Evolutionary conservation across 768 basidiomycete genomes (phyloP), one percentile per base, ranked within the genome.

Genomic region (Rhodotorula kratochvilovae): DNA sequence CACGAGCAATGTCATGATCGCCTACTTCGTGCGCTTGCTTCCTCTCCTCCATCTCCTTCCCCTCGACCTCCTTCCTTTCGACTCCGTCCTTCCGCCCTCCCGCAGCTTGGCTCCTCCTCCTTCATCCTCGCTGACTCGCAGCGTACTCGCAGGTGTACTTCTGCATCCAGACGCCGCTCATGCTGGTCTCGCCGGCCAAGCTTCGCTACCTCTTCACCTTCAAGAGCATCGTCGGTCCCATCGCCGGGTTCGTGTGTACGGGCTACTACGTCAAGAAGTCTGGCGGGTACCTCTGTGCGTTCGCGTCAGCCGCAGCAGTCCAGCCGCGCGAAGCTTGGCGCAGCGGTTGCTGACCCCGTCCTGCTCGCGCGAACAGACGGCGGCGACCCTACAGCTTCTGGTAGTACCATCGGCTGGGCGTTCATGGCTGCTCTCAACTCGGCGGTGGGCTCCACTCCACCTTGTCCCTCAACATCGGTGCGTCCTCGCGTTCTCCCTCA

Each of bases 401-500:
- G 27, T 27, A 3, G 35, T 19, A 57, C 29, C 11, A 45, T 58
- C 25, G 64, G 45, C n/a, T 93, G 90, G 89, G 88, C 85, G 5
- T 92, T 89, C 89, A 81, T 94, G 62, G 84, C 84, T 63, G 85
- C 87, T 1, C 76, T 93, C 70, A 93, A 92, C 78, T 87, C 87
- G 66, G 88, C 89, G 0, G 80, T 93, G 25, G 90, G 90, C 0
- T 85, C 86, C 92, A 88, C 79, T 78, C 81, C 27, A 80, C 80
- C 7, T 66, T 81, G 21, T 51, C 50, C 0, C 50, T 67, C 29
- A 67, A 67, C 51, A 67, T 67, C 58, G n/a, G n/a, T n/a, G n/a
- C n/a, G n/a, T n/a, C n/a, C n/a, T n/a, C n/a, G n/a, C n/a, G n/a
- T n/a, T n/a, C n/a, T n/a, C n/a, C n/a, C n/a, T n/a, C n/a, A n/a